Percentiles rank a stretch among this genome's conserved stretches.
These are phyloP conservation scores for Rubroboletus pulcherrimus DNA, from an alignment of 768 basidiomycete genomes.

Conservation along the genomic window DNA sequence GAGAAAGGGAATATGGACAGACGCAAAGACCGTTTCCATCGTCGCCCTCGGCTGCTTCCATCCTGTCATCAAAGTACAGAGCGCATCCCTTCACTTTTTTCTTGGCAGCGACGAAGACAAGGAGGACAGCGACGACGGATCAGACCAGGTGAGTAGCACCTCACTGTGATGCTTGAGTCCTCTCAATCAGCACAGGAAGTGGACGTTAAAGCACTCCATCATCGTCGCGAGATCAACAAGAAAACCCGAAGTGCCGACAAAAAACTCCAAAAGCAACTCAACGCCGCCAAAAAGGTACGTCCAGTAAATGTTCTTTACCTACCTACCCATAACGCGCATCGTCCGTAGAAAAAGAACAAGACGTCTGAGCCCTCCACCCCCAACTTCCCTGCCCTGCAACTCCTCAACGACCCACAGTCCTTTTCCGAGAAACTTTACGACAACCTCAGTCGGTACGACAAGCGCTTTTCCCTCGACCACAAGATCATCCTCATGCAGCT, in stretches of 20 bases:
- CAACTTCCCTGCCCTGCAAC: constrained; percentile 91
- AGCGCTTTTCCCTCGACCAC: constrained; percentile 94
- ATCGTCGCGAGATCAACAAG: constrained; percentile 90
- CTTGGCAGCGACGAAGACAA: constrained; percentile 81
- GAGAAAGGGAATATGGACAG: constrained; percentile 90
- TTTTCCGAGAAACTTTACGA: constrained; percentile 94
- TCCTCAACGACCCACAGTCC: constrained; percentile 92
- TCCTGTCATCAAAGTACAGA: constrained; percentile 90
- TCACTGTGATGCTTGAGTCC: background rate
- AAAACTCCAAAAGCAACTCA: constrained; percentile 71
- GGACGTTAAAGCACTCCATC: constrained; percentile 72
- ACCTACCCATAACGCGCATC: constrained; percentile 28
- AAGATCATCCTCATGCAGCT: constrained; percentile 97
- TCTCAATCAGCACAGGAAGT: constrained; percentile 41
- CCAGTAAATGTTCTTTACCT: background rate
- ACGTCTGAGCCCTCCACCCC: constrained; percentile 32
- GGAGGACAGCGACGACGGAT: constrained; percentile 71
- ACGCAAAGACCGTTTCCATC: constrained; percentile 90
- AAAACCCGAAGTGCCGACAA: constrained; percentile 82
- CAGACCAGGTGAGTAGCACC: constrained; percentile 36
- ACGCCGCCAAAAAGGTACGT: constrained; percentile 68
- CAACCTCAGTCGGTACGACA: constrained; percentile 78
- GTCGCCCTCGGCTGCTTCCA: constrained; percentile 90
- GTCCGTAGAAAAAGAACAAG: constrained; percentile 35
- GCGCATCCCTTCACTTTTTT: constrained; percentile 93